Evolutionary conservation across 2,329 filamentous ascomycete genomes (phyloP), one percentile per base, ranked within the genome.

Genomic region (Pyricularia sp.): DNA sequence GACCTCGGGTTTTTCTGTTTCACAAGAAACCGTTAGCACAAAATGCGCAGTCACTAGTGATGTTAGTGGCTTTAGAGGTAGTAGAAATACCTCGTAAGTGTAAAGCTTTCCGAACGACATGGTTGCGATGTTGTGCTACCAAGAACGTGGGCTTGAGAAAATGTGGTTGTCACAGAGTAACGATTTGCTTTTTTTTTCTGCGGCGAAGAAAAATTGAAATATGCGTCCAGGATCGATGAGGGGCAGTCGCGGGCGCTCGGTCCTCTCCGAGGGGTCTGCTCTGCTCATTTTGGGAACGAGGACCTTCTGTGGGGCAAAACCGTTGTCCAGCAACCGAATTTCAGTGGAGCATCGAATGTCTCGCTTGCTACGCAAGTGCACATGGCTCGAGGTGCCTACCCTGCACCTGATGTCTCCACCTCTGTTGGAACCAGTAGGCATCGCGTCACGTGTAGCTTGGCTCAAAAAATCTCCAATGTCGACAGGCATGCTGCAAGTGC

Each of bases 81-180:
- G 33, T 59, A 65, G 69, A 70, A 81, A 76, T 90, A 97, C 94
- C 84, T 88, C 80, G 82, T 87, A 88, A 80, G 91, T 92, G 89
- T 95, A 98, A 79, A 99, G 89, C 87, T 97, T 99, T 85, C 95
- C 95, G 88, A 99, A 98, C 80, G 92, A 87, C 91, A 97, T 96
- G 65, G 65, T n/a, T 66, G 69, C 69, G 73, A 70, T 73, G 72
- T 67, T 68, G 17, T 66, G 65, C 65, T 36, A 50, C 64, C 65
- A 20, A 20, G 36, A 66, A 36, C 42, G n/a, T 66, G 31, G 25
- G 66, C 65, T 73, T 73, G 70, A 71, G 70, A 69, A 71, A 25
- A 25, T 36, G 42, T 10, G 69, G 69, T 71, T 73, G 69, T 69
- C 68, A 70, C 71, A 71, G 70, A 72, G n/a, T 2, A 61, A 23